Percentiles rank a stretch among this genome's conserved stretches.
These are phyloP conservation scores for Rhizopogon rudus DNA, from an alignment of 768 basidiomycete species.

Conservation along the genomic window DNA sequence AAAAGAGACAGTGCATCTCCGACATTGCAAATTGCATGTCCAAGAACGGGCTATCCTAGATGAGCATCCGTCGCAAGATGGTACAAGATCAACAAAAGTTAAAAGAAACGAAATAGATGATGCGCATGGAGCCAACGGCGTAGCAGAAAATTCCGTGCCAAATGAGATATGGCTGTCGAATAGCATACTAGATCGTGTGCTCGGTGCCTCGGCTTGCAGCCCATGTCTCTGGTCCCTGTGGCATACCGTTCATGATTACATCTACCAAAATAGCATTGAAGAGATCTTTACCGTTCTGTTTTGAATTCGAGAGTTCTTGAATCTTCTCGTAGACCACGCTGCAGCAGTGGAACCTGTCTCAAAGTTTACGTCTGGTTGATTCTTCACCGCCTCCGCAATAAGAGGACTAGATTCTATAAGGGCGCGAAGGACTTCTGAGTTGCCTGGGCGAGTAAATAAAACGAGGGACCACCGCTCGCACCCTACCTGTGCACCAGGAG, in stretches of 20 bases:
- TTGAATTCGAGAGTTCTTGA: conserved; percentile 34
- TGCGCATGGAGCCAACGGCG: too few species aligned
- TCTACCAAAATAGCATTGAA: too few species aligned
- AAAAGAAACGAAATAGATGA: too few species aligned
- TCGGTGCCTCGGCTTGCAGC: conserved; percentile 26
- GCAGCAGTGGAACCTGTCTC: conserved; percentile 31
- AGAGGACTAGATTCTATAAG: conserved; percentile 45
- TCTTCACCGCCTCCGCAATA: conserved; percentile 39
- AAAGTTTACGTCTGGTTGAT: conserved; percentile 31
- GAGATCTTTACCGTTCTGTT: conserved; percentile 33
- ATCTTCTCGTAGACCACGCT: conserved; percentile 37
- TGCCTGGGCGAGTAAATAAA: conserved; percentile 61
- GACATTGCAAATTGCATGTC: conserved; percentile 55
- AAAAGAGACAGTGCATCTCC: conserved; percentile 60
- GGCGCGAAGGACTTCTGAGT: conserved; percentile 45
- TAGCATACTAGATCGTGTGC: conserved; percentile 13
- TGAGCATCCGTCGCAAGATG: not conserved
- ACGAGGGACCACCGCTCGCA: conserved; percentile 62
- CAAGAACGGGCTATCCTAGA: conserved; percentile 39
- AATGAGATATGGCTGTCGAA: not conserved
- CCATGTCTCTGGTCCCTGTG: conserved; percentile 28
- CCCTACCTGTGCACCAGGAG: conserved; percentile 51
- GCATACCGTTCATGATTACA: not conserved
- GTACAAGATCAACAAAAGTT: too few species aligned
- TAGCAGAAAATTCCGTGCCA: too few species aligned